Evolutionary conservation across 768 basidiomycete species (phyloP), one percentile per base, ranked within the genome.

Genomic region (Phanerodontia chrysosporium): DNA sequence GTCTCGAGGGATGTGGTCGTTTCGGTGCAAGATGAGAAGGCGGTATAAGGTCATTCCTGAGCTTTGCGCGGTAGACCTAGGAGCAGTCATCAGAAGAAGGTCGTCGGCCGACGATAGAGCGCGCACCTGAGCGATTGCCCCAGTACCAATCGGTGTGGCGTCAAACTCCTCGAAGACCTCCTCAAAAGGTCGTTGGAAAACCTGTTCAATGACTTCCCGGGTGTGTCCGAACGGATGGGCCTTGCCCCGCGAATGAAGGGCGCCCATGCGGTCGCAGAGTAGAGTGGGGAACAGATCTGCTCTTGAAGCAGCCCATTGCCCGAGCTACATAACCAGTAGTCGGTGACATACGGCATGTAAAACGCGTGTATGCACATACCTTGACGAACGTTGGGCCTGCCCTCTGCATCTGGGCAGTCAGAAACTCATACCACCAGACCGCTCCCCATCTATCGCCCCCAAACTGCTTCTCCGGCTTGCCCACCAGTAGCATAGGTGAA

Each of bases 331-430:
- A 10, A 42, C 8, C 9, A 18, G 39, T 18, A 4, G 9, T 42
- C 9, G 9, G 18, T 5, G 4, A 18, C 8, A 10, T 10, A 10
- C 39, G 8, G 9, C 10, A 18, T 18, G 39, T 4, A 18, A 42
- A 7, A 42, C 16, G 39, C 16, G 49, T 45, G 24, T 13, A 35
- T 42, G 65, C 75, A 57, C 66, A 18, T 42, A 90, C 93, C 84
- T 99, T 99, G 72, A 92, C 92, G 72, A 98, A 98, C 0, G 95
- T 96, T 16, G 97, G 97, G 1, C 97, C 97, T 9, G 96, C 96
- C 5, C 85, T 78, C 73, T 95, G 87, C 97, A 99, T 98, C 71
- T 87, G 88, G 45, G 73, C 75, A 7, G 94, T 92, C 16, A 99
- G 76, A 53, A 92, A 81, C n/a, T 80, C 83, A 69, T 98, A 98